Conservation (phyloP, 768 basidiomycete species). For the Boletus vinaceobasis region DNA sequence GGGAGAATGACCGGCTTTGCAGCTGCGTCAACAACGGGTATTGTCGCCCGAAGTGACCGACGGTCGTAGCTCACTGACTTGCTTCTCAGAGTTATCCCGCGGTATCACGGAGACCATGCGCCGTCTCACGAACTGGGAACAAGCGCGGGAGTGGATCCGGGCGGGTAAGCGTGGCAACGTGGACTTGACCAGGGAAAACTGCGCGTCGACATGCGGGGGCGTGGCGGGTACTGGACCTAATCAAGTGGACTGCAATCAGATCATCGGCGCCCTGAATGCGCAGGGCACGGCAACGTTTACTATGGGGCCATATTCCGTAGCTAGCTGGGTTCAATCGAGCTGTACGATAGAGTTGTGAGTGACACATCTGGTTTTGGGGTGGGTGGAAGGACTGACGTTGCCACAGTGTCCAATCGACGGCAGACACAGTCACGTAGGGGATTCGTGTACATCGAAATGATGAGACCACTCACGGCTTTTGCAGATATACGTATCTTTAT, state of each 20-base stretch:
- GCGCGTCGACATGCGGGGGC: neutral
- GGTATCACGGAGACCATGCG: neutral
- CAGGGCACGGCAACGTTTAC: neutral
- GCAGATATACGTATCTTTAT: constrained; percentile 1
- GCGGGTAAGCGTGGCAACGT: neutral
- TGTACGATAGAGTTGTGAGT: constrained; percentile 7
- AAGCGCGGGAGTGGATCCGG: too few species aligned
- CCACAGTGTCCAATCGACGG: constrained; percentile 5
- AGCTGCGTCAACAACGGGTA: neutral
- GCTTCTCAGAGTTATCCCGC: neutral
- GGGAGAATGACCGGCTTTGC: neutral
- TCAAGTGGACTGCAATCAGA: constrained; percentile 6
- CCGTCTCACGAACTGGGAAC: neutral
- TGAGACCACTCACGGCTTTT: neutral
- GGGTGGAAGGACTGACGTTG: neutral
- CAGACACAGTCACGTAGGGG: constrained; percentile 1
- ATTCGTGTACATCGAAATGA: neutral
- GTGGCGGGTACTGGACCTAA: constrained; percentile 2
- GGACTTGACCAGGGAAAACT: neutral
- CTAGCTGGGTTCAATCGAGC: constrained; percentile 1
- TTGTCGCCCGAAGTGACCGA: neutral
- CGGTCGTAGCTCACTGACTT: neutral
- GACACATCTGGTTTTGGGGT: neutral
- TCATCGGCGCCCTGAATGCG: neutral
- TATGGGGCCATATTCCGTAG: neutral